Percentiles rank a stretch among this genome's conserved stretches.
Conservation (phyloP, 2,329 filamentous ascomycete species). For the Tolypocladium paradoxum region DNA sequence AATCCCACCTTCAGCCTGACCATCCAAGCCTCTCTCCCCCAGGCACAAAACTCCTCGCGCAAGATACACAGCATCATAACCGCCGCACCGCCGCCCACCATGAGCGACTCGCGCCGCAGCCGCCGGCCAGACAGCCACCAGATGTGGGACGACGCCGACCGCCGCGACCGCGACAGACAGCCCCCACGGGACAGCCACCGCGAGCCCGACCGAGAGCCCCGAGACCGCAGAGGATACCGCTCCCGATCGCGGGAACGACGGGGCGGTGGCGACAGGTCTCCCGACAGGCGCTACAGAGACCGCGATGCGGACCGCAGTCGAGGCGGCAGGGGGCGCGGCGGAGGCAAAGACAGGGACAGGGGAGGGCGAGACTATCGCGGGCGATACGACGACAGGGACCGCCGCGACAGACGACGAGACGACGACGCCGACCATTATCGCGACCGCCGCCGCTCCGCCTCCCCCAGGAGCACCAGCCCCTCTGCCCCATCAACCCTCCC, state of each 20-base stretch:
- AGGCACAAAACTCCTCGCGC: neutral
- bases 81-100: conserved; percentile 2
- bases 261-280: conserved; percentile 7
- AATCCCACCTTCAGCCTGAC: neutral
- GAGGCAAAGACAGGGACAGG: conserved; percentile 12
- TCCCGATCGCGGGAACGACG: conserved; percentile 21
- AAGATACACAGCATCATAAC: neutral
- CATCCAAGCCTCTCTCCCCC: neutral
- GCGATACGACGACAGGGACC: conserved; percentile 9
- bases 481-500: conserved; percentile 17
- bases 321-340: conserved; percentile 7
- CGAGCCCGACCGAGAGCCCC: conserved; percentile 15
- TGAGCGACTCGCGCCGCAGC: conserved; percentile 22
- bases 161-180: conserved; percentile 23
- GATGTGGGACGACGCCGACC: conserved; percentile 49
- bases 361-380: conserved; percentile 4
- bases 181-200: conserved; percentile 10
- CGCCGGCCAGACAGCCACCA: conserved; percentile 41
- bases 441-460: conserved; percentile 25
- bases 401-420: conserved; percentile 12
- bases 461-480: conserved; percentile 15
- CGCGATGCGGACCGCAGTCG: conserved; percentile 2
- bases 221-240: conserved; percentile 16
- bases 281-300: conserved; percentile 4
- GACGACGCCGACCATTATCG: conserved; percentile 15